Evolutionary conservation across 257 asterid genomes (phyloP), one percentile per base, ranked within the genome.

Genomic region (Gardenia jasminoides): DNA sequence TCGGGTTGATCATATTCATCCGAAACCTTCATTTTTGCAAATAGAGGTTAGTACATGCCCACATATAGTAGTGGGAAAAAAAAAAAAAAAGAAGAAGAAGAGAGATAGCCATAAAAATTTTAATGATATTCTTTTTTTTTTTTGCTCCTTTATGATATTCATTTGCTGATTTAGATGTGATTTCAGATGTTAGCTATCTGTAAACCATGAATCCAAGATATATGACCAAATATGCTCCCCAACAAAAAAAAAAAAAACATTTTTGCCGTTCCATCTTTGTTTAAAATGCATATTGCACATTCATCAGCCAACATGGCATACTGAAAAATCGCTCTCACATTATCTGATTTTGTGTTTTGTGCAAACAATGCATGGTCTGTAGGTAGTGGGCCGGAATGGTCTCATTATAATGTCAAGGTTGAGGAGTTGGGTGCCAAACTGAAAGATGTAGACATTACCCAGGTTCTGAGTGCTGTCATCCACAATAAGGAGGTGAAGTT

Each of bases 41-140:
- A 4, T 84, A 76, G 83, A 90, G 89, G 89, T 86, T 71, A 84
- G 87, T 85, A 72, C 54, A 44, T 81, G 39, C 44, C 56, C 41
- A 36, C 4, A 36, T 52, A 26, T 20, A 72, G 31, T n/a, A n/a
- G 6, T 61, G 31, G 41, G 4, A 36, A 36, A 61, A 61, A 22
- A 24, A 1, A 61, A 61, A 7, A 50, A n/a, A n/a, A n/a, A n/a
- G n/a, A n/a, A n/a, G n/a, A n/a, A n/a, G n/a, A n/a, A n/a, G n/a
- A 50, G 19, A 13, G 3, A 50, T 13, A 50, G 6, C 4, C 58
- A 19, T 19, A 19, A 20, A 54, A 54, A 54, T 54, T 36, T 36
- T 6, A 20, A 19, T 4, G n/a, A 17, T 16, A 52, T 52, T 52
- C 16, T 19, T 1, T 52, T 52, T 13, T 2, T 52, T 52, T 52